Conservation (phyloP, 192 early-diverging fungal genomes). For the Linnemannia elongata region DNA sequence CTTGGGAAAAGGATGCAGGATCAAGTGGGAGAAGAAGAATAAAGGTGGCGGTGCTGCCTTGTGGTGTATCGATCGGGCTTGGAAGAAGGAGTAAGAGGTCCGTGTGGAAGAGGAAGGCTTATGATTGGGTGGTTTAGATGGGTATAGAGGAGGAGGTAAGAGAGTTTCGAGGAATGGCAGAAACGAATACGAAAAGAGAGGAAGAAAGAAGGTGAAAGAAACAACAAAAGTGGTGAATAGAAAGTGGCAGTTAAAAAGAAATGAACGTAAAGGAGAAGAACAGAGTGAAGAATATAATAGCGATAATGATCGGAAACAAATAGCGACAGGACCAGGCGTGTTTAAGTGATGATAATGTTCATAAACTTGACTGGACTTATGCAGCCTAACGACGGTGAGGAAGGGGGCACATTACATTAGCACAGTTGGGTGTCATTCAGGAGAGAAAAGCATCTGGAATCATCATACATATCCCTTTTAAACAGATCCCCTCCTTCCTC, state of each 20-base stretch:
- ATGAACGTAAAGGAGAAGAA: background rate
- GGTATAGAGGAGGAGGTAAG: background rate
- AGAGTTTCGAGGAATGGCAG: background rate
- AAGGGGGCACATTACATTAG: background rate
- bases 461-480: too few relatives aligned
- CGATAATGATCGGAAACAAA: background rate
- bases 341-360: too few relatives aligned
- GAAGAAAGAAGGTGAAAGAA: background rate
- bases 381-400: background rate
- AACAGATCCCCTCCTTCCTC: background rate
- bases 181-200: background rate
- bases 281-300: background rate
- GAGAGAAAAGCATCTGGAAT: constrained; percentile 19
- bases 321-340: background rate
- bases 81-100: too few relatives aligned
- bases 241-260: background rate
- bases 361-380: background rate
- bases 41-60: too few relatives aligned
- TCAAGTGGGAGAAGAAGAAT: too few relatives aligned
- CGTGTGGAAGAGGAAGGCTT: too few relatives aligned
- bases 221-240: background rate
- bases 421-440: background rate
- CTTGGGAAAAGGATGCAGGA: too few relatives aligned
- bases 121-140: background rate
- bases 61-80: too few relatives aligned